phyloP scores from a whole-genome alignment of 148 eudicot genomes.

The Arbutus unedo region DNA sequence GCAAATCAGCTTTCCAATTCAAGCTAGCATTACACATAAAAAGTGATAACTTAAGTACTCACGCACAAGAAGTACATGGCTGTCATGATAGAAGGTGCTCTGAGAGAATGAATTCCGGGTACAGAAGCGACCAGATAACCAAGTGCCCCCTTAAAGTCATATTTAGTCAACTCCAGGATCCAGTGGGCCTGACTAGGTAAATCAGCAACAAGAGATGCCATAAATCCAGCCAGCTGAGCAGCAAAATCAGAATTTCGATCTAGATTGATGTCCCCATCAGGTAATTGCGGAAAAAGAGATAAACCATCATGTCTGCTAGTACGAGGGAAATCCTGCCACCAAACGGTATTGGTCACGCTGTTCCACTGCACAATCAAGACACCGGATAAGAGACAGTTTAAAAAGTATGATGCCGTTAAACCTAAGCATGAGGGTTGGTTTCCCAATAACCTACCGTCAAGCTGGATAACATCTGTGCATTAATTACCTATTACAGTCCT shows the following conservation, averaged over 20 bases:
- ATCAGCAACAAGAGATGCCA: slow-evolving; percentile 68
- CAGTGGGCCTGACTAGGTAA: slow-evolving; percentile 80
- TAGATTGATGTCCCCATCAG: slow-evolving; percentile 30
- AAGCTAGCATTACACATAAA: slow-evolving; percentile 14
- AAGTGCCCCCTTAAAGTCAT: slow-evolving; percentile 65
- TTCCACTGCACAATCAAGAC: slow-evolving; percentile 63
- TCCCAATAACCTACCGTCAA: background rate
- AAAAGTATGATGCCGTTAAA: background rate
- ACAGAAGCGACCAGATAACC: slow-evolving; percentile 83
- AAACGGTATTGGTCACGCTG: slow-evolving; percentile 74
- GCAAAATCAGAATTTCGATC: slow-evolving; percentile 67
- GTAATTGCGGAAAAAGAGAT: slow-evolving; percentile 52
- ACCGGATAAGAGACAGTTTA: slow-evolving; percentile 9
- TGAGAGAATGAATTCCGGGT: slow-evolving; percentile 77
- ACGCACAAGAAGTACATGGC: slow-evolving; percentile 33
- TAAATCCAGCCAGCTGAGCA: slow-evolving; percentile 91
- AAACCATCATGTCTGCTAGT: slow-evolving; percentile 44
- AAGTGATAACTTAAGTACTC: slow-evolving; percentile 19
- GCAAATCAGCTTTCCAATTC: slow-evolving; percentile 9
- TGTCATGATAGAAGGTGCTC: slow-evolving; percentile 31
- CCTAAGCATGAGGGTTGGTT: background rate
- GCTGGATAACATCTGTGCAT: background rate
- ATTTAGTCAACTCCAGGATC: slow-evolving; percentile 73
- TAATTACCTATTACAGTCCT: background rate
- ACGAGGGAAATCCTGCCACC: slow-evolving; percentile 97